phyloP scores from a whole-genome alignment of 495 filamentous ascomycete species.

The Articulospora tetracladia region DNA sequence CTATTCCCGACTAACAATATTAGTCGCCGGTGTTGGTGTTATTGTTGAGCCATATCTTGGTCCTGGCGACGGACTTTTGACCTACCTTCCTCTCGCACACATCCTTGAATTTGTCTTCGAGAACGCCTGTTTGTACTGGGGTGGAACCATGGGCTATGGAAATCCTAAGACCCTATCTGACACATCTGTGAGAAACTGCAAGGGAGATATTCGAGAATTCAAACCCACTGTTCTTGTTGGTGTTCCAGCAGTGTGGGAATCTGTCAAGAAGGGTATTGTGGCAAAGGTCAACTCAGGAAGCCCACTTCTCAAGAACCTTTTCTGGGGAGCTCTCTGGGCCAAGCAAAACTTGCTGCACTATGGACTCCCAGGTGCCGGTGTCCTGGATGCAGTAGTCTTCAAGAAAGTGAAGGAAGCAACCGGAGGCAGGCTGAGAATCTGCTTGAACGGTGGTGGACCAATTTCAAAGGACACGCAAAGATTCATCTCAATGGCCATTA shows the following conservation, averaged over 20 bases:
- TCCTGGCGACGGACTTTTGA: slow-evolving; percentile 81
- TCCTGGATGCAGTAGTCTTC: slow-evolving; percentile 78
- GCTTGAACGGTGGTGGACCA: slow-evolving; percentile 85
- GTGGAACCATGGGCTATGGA: slow-evolving; percentile 95
- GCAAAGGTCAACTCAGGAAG: slow-evolving; percentile 76
- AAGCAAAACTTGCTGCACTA: slow-evolving; percentile 75
- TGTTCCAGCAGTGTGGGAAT: slow-evolving; percentile 96
- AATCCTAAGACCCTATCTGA: slow-evolving; percentile 92
- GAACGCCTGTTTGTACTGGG: slow-evolving; percentile 89
- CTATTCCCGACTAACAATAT: slow-evolving; percentile 13
- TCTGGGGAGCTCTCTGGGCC: slow-evolving; percentile 85
- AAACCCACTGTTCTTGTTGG: slow-evolving; percentile 88
- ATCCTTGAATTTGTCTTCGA: slow-evolving; percentile 99
- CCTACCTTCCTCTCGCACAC: slow-evolving; percentile 91
- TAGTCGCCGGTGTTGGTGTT: slow-evolving; percentile 82
- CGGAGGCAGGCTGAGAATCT: slow-evolving; percentile 73
- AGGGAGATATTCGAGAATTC: slow-evolving; percentile 93
- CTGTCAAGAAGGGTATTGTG: slow-evolving; percentile 96
- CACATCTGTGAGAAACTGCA: slow-evolving; percentile 84
- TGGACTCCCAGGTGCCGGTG: slow-evolving; percentile 68
- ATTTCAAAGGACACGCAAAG: slow-evolving; percentile 81
- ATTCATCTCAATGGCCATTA: slow-evolving; percentile 85
- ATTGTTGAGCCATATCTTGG: slow-evolving; percentile 83
- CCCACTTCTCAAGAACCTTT: slow-evolving; percentile 72
- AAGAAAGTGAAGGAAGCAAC: slow-evolving; percentile 91